A percentile compares a stretch with the other conserved stretches of the same genome.
These are phyloP conservation scores for Ophiostoma himal-ulmi DNA, from an alignment of 2,329 filamentous ascomycete species.

Conservation along the genomic window DNA sequence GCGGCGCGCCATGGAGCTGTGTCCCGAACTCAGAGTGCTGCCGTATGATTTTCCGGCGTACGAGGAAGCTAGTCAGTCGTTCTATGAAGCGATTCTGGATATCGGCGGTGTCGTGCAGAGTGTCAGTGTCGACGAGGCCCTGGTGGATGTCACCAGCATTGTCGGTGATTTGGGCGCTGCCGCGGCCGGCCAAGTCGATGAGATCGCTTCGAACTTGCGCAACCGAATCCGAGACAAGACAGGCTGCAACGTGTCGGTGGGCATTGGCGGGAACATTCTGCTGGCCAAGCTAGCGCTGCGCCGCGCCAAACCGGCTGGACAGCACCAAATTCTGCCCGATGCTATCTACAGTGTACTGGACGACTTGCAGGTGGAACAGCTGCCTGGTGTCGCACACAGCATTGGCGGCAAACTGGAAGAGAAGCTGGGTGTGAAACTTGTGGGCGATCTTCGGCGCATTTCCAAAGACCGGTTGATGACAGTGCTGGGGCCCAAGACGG, in stretches of 20 bases:
- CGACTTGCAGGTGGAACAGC: conserved; percentile 67
- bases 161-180: conserved; percentile 52
- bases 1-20: conserved; percentile 78
- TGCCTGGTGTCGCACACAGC: conserved; percentile 90
- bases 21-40: conserved; percentile 79
- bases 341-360: conserved; percentile 71
- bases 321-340: conserved; percentile 80
- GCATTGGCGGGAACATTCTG: conserved; percentile 85
- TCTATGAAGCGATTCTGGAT: conserved; percentile 78
- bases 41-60: conserved; percentile 95
- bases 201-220: conserved; percentile 63
- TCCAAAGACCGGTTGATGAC: conserved; percentile 70
- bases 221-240: conserved; percentile 66
- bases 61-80: conserved; percentile 80
- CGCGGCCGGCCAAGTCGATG: conserved; percentile 57
- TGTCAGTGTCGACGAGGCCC: conserved; percentile 91
- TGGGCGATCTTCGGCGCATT: conserved; percentile 74
- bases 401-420: conserved; percentile 84
- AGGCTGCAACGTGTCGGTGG: conserved; percentile 82
- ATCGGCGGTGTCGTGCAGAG: conserved; percentile 84
- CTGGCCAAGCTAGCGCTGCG: conserved; percentile 85
- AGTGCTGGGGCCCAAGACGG: conserved; percentile 82
- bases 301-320: conserved; percentile 90
- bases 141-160: conserved; percentile 72
- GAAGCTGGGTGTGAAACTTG: conserved; percentile 64